phyloP scores from a whole-genome alignment of 331 rosid genomes.

The Quercus lobata region DNA sequence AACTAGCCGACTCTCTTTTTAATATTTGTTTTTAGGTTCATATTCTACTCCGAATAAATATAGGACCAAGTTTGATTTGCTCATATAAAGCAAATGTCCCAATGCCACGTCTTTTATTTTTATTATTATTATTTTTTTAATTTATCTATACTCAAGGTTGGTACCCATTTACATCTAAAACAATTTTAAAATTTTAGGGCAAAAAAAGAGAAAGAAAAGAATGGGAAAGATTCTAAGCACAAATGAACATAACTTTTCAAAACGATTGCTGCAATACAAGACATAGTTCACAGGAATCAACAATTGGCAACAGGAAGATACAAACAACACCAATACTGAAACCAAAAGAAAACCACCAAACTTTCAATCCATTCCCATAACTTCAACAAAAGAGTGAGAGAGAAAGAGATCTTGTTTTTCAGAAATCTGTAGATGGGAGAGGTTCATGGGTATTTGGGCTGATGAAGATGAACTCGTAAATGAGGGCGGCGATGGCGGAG shows the following conservation, averaged over 20 bases:
- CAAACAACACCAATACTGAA: slow-evolving; percentile 25
- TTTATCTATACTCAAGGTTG: not conserved
- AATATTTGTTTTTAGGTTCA: too few relatives aligned
- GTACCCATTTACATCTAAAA: not conserved
- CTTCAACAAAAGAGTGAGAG: slow-evolving; percentile 1
- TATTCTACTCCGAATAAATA: too few relatives aligned
- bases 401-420: not conserved
- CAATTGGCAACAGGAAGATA: slow-evolving; percentile 27
- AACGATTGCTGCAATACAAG: slow-evolving; percentile 15
- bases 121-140: not conserved
- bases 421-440: slow-evolving; percentile 54
- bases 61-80: too few relatives aligned
- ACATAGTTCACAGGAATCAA: slow-evolving; percentile 17
- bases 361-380: not conserved
- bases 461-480: slow-evolving; percentile 55
- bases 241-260: not conserved
- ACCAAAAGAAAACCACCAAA: slow-evolving; percentile 11
- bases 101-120: not conserved
- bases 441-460: slow-evolving; percentile 47
- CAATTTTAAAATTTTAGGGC: not conserved
- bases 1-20: not conserved
- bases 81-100: too few relatives aligned
- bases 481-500: slow-evolving; percentile 59
- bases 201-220: not conserved
- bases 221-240: not conserved